These are phyloP conservation scores for Clonostachys rosea DNA, from an alignment of 2,329 filamentous ascomycete genomes.

Conservation along the genomic window DNA sequence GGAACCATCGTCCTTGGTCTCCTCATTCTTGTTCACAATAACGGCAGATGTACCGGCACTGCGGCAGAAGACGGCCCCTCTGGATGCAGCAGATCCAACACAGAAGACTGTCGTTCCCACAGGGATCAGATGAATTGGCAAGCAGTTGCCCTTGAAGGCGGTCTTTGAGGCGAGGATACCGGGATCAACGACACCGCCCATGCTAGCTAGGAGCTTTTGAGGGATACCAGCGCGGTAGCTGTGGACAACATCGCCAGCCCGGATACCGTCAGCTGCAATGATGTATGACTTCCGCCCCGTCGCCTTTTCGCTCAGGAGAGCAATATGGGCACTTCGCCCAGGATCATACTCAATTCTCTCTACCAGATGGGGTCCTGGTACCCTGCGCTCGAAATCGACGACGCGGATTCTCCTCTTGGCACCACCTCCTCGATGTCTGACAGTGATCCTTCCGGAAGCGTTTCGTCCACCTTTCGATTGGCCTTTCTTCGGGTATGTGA, in stretches of 20 bases:
- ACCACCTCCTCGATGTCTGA: constrained; percentile 89
- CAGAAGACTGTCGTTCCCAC: constrained; percentile 91
- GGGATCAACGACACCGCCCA: constrained; percentile 90
- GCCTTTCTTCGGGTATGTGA: constrained; percentile 91
- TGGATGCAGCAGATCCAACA: constrained; percentile 70
- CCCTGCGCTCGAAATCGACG: constrained; percentile 79
- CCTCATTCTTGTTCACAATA: constrained; percentile 84
- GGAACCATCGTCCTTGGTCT: constrained; percentile 54
- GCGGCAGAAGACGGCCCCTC: constrained; percentile 84
- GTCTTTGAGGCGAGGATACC: constrained; percentile 95
- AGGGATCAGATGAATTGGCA: constrained; percentile 93
- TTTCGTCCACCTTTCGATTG: constrained; percentile 92
- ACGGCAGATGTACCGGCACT: constrained; percentile 91
- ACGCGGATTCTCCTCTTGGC: constrained; percentile 87
- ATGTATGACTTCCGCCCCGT: constrained; percentile 84
- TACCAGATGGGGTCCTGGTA: constrained; percentile 78
- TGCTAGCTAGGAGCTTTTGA: constrained; percentile 76
- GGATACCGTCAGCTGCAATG: constrained; percentile 89
- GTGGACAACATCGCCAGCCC: constrained; percentile 85
- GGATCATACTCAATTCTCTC: constrained; percentile 97
- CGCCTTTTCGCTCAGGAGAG: constrained; percentile 70
- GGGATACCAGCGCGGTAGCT: constrained; percentile 91
- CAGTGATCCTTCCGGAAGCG: constrained; percentile 77
- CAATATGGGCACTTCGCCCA: constrained; percentile 88
- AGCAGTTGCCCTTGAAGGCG: constrained; percentile 88